phyloP scores from a whole-genome alignment of 2,329 filamentous ascomycete genomes.

The Seiridium cupressi region DNA sequence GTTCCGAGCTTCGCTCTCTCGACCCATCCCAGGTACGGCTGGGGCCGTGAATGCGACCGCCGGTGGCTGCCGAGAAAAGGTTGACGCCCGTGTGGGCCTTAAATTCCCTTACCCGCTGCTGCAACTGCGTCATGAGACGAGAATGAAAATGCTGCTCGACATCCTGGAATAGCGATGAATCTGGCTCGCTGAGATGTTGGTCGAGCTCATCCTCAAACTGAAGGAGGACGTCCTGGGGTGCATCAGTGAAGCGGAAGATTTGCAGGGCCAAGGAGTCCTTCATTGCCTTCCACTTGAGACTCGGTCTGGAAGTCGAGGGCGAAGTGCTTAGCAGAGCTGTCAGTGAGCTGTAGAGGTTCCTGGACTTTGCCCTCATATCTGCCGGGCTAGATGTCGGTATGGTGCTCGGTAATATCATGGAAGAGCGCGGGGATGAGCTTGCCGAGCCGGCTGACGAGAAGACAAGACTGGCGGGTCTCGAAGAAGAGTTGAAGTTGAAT shows the following conservation, averaged over 20 bases:
- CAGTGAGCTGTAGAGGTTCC: slow-evolving; percentile 51
- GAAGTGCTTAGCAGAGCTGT: slow-evolving; percentile 55
- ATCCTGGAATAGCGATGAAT: slow-evolving; percentile 43
- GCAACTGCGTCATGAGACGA: slow-evolving; percentile 48
- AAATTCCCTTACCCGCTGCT: slow-evolving; percentile 50
- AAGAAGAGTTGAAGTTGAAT: slow-evolving; percentile 46
- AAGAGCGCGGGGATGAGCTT: slow-evolving; percentile 51
- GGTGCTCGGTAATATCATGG: slow-evolving; percentile 35
- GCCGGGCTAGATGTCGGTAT: slow-evolving; percentile 33
- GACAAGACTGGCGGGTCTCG: slow-evolving; percentile 51
- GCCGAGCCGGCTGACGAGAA: slow-evolving; percentile 48
- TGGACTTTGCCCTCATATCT: slow-evolving; percentile 38
- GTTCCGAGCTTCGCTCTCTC: slow-evolving; percentile 26
- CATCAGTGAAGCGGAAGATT: slow-evolving; percentile 56
- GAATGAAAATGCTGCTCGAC: slow-evolving; percentile 49
- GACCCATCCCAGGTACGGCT: slow-evolving; percentile 32
- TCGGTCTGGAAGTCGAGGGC: slow-evolving; percentile 36
- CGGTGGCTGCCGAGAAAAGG: slow-evolving; percentile 55
- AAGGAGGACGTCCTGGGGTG: slow-evolving; percentile 44
- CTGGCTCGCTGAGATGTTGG: slow-evolving; percentile 40
- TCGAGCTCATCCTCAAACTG: slow-evolving; percentile 49
- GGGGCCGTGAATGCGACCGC: slow-evolving; percentile 41
- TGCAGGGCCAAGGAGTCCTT: slow-evolving; percentile 54
- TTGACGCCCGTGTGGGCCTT: slow-evolving; percentile 50
- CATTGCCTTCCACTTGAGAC: slow-evolving; percentile 50